Base-by-base conservation (phyloP, 371 early-diverging fungal genomes). In the Rhizomucor pusillus region DNA sequence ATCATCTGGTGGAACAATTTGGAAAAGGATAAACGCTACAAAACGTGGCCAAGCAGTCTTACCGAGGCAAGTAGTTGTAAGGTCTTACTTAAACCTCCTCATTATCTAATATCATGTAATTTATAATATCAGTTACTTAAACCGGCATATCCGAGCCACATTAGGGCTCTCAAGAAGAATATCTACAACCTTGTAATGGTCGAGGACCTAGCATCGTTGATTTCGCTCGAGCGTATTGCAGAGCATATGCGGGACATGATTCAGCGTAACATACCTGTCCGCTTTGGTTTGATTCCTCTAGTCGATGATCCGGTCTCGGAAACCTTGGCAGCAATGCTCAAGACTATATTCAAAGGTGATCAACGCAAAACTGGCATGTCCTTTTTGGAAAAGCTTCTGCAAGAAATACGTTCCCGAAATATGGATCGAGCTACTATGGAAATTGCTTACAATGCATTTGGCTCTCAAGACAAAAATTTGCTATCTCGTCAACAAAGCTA, bases 1-100 rank as follows among this genome's bases (percentile, higher is more conserved):
- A 69, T 91, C 11, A 46, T 82, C 13, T 97, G 97, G 96, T 78
- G 89, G 74, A 98, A 96, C 60, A 92, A 98, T 66, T 60, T 98
- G 16, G 93, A 90, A 58, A 85, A 73, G 19, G 98, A 97, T 54
- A 61, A 65, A 1, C 77, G 87, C 12, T 97, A 95, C 69, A 57
- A 70, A 11, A 56, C 59, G 19, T 95, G 92, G 90, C 80, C 87
- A 1, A 55, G 62, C 0, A 71, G 69, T 19, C 29, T 94, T 11
- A 43, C 48, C 22, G 80, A 75, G 39, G 84, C 84, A 67, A 56
- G 68, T 36, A 11, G 9, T 5, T 43, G 24, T 37, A 29, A 11
- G 14, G 2, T 40, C 18, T 44, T 13, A 20, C 35, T 37, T 24
- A 22, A 23, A 39, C 14, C 19, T 10, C 14, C 3, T n/a, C 1